Percentiles rank a stretch among this genome's conserved stretches.
Evolutionary conservation across 2,329 filamentous ascomycete species (phyloP).

Genomic region (Chaetomiaceae sp.): DNA sequence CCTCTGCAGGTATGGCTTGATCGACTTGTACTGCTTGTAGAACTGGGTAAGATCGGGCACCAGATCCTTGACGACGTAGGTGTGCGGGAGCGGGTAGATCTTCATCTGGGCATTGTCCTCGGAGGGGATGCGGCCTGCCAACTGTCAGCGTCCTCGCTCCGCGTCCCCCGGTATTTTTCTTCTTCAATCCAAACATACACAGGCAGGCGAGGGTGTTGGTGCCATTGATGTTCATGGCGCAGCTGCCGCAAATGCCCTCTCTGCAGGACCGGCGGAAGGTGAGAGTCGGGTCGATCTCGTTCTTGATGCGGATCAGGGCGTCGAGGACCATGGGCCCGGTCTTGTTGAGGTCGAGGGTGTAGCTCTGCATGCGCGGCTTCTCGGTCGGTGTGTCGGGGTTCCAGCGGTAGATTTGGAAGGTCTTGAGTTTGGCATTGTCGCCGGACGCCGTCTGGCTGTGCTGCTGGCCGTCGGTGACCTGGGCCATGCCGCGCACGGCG

Average conservation of each 20-base stretch:
- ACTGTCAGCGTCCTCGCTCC: conserved; percentile 3
- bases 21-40: conserved; percentile 99
- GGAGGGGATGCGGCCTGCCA: conserved; percentile 81
- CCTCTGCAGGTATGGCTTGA: conserved; percentile 96
- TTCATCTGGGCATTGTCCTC: conserved; percentile 77
- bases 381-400: conserved; percentile 86
- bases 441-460: conserved; percentile 54
- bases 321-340: conserved; percentile 98
- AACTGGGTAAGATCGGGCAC: conserved; percentile 97
- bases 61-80: conserved; percentile 98
- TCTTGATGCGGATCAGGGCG: conserved; percentile 97
- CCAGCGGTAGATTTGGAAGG: conserved; percentile 98
- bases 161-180: background rate
- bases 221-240: conserved; percentile 99
- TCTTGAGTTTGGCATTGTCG: conserved; percentile 72
- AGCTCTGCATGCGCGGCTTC: conserved; percentile 94
- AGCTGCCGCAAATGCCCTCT: conserved; percentile 97
- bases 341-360: conserved; percentile 96
- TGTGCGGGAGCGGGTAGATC: conserved; percentile 97
- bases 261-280: conserved; percentile 95
- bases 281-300: conserved; percentile 92
- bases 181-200: conserved; percentile 53
- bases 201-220: conserved; percentile 96
- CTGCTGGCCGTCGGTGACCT: conserved; percentile 36
- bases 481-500: conserved; percentile 28